Evolutionary conservation across 345 rosid species (phyloP), one percentile per base, ranked within the genome.

Genomic region (Corchorus capsularis): DNA sequence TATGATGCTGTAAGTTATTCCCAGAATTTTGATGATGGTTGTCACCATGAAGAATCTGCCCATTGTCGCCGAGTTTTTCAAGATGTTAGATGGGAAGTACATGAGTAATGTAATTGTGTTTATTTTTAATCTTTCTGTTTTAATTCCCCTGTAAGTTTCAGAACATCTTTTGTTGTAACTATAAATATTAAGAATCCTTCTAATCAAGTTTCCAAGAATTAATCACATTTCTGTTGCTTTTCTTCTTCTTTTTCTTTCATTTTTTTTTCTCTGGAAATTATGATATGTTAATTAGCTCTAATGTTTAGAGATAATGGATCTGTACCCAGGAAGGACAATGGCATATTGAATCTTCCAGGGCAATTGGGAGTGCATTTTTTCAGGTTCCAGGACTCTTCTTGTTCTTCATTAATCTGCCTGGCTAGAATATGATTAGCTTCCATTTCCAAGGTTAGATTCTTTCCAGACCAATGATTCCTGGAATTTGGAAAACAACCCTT

Each of bases 1-100:
- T 93, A 91, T 52, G 98, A 93, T 47, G 93, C 88, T 45, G 88
- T 87, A 71, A 93, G 98, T 80, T 93, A 93, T 71, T 82, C 92
- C 0, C 91, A 86, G 86, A 93, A 93, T 34, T 93, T 93, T 47
- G 98, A 93, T 49, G 93, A 93, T 62, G 91, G 93, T 10, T 77
- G 63, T 22, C 79, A 78, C 59, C 45, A 15, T 37, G 72, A 86
- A 45, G 85, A 84, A 13, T 72, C 83, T 22, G 74, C 73, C 43
- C 78, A 76, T 6, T 50, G 54, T 15, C 74, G 74, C 11, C 72
- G 73, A 14, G 76, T 76, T 47, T 73, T 62, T 11, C 49, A 34
- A 59, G 73, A 75, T 52, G 81, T 78, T 47, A 76, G 84, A 73
- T 81, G 81, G 83, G 72, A 85, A 46, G 76, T 84, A 17, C 84